Conservation (phyloP, 495 filamentous ascomycete genomes). For the Emericellopsis terricola region DNA sequence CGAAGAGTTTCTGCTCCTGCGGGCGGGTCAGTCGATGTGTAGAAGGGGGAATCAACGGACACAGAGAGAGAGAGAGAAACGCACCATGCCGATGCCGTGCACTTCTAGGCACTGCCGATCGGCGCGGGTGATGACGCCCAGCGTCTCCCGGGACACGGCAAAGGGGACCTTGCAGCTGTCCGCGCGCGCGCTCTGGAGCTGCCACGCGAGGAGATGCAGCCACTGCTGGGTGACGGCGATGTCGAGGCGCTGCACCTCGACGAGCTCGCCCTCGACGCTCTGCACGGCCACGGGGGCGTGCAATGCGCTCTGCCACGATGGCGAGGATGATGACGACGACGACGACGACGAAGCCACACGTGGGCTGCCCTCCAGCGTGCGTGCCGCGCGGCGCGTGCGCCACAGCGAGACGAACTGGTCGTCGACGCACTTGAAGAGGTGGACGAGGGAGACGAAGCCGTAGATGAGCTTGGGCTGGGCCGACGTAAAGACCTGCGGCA, state of each 20-base stretch:
- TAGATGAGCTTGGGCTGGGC: background rate
- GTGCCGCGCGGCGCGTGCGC: no score
- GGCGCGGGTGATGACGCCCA: background rate
- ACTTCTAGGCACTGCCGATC: conserved; percentile 1
- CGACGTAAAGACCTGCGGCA: conserved; percentile 2
- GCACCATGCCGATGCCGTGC: conserved; percentile 1
- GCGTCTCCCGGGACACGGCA: background rate
- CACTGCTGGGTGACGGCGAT: conserved; percentile 1
- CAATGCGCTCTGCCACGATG: no score
- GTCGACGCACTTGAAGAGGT: no score
- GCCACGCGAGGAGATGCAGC: background rate
- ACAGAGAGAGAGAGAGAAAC: background rate
- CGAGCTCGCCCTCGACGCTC: background rate
- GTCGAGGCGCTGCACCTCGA: conserved; percentile 1
- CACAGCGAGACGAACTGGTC: no score
- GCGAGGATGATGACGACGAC: background rate
- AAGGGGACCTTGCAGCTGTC: background rate
- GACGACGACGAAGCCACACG: background rate
- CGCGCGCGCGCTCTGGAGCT: background rate
- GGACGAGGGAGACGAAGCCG: conserved; percentile 1
- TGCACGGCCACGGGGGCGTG: no score
- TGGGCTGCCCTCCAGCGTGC: conserved; percentile 1
- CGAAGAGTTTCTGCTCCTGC: conserved; percentile 2
- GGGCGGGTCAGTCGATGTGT: background rate
- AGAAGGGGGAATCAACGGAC: background rate